Evolutionary conservation across 164 flowering plant species (phyloP), one percentile per base, ranked within the genome.

Genomic region (Tetrastigma voinierianum): DNA sequence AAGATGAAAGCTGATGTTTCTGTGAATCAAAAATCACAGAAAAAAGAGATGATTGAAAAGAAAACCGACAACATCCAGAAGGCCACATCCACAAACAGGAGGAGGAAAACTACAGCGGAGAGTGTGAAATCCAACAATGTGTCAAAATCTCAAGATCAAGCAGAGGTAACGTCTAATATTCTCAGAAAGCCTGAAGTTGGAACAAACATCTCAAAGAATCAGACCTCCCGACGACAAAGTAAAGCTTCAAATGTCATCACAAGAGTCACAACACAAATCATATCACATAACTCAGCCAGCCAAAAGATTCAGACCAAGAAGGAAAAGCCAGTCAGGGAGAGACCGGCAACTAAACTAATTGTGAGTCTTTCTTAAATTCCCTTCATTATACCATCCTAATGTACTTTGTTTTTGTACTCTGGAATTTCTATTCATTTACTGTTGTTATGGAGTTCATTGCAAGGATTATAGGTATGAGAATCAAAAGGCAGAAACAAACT

Each of bases 1-100:
- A 85, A 65, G 72, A n/a, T 20, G 58, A 87, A 77, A 59, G 58
- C 56, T 59, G 44, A 74, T n/a, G 68, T 46, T 68, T 67, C 70
- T 61, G 53, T 23, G n/a, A 61, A 47, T 62, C 64, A 61, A 21
- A 70, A 61, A 20, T 62, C 72, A 25, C 74, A 59, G 66, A 79
- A 69, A 71, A 83, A 64, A 46, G 84, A 72, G 59, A 70, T 51
- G 43, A 46, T 48, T 56, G 78, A 62, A 24, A 75, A 71, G 60
- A 78, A 76, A 75, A 59, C 46, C 24, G 70, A 61, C 13, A 80
- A 77, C 59, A 18, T 61, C 25, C 65, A 66, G 9, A 81, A 79
- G 75, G 74, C 52, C 46, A 45, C 62, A 12, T 44, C 62, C 1
- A 63, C 24, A 32, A 70, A 25, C 64, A 79, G 68, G 40, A 32